Percentiles rank a stretch among this genome's conserved stretches.
phyloP scores from a whole-genome alignment of 805 yeast genomes.

The Yarrowia sp. region DNA sequence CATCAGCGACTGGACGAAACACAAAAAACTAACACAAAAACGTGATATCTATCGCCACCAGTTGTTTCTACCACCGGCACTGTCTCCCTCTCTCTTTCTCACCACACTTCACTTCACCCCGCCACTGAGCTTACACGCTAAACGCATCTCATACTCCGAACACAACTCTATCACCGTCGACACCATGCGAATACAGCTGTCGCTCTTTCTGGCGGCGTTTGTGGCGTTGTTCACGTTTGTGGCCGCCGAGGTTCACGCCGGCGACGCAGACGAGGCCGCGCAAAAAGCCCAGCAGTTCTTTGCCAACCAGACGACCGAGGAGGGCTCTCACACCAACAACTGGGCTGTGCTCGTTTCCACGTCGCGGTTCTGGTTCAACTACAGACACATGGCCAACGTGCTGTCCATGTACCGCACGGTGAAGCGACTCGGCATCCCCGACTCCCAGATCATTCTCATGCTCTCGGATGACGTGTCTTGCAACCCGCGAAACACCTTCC shows the following conservation, averaged over 20 bases:
- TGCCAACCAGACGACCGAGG: constrained; percentile 18
- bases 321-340: constrained; percentile 53
- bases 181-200: neutral
- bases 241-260: neutral
- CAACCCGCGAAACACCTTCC: constrained; percentile 91
- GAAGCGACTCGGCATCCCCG: constrained; percentile 94
- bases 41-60: no score
- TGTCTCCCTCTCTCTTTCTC: no score
- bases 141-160: no score
- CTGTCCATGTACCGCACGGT: constrained; percentile 93
- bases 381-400: constrained; percentile 96
- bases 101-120: no score
- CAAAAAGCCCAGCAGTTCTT: neutral
- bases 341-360: constrained; percentile 93
- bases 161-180: no score
- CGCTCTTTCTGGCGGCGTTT: neutral
- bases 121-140: no score
- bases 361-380: constrained; percentile 97
- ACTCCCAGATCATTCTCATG: constrained; percentile 94
- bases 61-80: no score
- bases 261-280: neutral
- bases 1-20: no score
- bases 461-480: constrained; percentile 96
- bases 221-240: neutral
- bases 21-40: no score